A percentile compares a stretch with the other conserved stretches of the same genome.
phyloP scores from a whole-genome alignment of 495 filamentous ascomycete genomes.

The Penicillium nucicola region DNA sequence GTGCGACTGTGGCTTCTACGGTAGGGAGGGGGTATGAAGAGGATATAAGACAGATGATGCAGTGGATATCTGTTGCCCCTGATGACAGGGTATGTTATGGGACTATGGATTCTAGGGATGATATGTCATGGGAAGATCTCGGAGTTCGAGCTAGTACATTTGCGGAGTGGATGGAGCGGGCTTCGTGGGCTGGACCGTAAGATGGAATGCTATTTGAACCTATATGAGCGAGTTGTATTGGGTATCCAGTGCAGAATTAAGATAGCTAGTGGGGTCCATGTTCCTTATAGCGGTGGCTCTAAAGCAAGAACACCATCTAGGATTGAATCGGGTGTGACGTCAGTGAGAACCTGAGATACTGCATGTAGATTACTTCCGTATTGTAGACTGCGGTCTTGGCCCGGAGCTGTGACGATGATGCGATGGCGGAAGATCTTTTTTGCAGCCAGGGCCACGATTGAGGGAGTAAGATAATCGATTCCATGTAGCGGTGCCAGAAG shows the following conservation, averaged over 20 bases:
- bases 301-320: conserved; percentile 80
- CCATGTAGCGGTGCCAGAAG: conserved; percentile 79
- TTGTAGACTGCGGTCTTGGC: conserved; percentile 82
- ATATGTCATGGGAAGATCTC: conserved; percentile 13
- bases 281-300: conserved; percentile 60
- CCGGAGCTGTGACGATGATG: conserved; percentile 62
- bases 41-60: conserved; percentile 22
- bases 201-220: background rate
- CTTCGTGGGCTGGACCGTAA: conserved; percentile 9
- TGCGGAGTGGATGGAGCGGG: conserved; percentile 20
- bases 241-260: conserved; percentile 5
- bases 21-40: conserved; percentile 12
- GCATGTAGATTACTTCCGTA: conserved; percentile 81
- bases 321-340: conserved; percentile 69
- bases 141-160: conserved; percentile 14
- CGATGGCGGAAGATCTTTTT: conserved; percentile 87
- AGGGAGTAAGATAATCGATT: conserved; percentile 77
- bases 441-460: conserved; percentile 77
- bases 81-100: conserved; percentile 18
- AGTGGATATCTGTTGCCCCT: conserved; percentile 17
- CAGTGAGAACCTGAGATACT: conserved; percentile 61
- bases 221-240: background rate
- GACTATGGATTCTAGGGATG: conserved; percentile 4
- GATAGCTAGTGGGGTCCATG: background rate
- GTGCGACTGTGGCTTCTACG: background rate